phyloP scores from a whole-genome alignment of 1,139 yeast genomes.

The Kurtzmaniella quercitrusa region DNA sequence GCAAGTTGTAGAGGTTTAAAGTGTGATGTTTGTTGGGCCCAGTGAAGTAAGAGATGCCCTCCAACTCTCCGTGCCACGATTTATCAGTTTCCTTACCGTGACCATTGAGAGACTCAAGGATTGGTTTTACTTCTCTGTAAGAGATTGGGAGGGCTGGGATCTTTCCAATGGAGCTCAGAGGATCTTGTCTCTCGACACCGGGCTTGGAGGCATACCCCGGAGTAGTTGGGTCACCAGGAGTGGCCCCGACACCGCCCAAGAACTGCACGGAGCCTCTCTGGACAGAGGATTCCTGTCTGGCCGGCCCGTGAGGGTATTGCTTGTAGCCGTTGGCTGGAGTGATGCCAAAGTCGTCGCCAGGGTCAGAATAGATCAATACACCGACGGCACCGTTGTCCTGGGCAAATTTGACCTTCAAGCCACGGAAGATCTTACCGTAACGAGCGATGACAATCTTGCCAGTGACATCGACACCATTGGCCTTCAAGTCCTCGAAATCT shows the following conservation, averaged over 20 bases:
- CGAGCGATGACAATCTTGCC: constrained; percentile 42
- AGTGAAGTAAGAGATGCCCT: constrained; percentile 36
- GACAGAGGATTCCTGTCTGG: constrained; percentile 49
- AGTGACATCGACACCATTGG: constrained; percentile 31
- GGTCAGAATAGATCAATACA: constrained; percentile 40
- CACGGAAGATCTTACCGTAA: constrained; percentile 40
- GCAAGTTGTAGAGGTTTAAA: constrained; percentile 41
- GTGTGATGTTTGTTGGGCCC: constrained; percentile 45
- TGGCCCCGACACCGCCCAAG: constrained; percentile 51
- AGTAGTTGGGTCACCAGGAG: constrained; percentile 89
- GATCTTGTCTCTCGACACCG: constrained; percentile 42
- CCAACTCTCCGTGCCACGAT: constrained; percentile 39
- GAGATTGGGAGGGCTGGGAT: constrained; percentile 48
- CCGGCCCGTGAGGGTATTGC: constrained; percentile 45
- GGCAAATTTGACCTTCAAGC: constrained; percentile 45
- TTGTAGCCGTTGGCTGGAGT: constrained; percentile 42
- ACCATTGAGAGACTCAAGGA: constrained; percentile 38
- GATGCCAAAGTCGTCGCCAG: constrained; percentile 41
- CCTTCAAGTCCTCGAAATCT: constrained; percentile 32
- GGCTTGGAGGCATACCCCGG: constrained; percentile 75
- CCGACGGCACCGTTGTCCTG: constrained; percentile 46
- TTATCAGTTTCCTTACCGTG: constrained; percentile 29
- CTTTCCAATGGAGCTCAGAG: constrained; percentile 35
- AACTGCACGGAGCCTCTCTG: constrained; percentile 85
- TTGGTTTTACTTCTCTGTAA: constrained; percentile 44